Base-by-base conservation (phyloP, 345 rosid genomes). In the Salix purpurea region DNA sequence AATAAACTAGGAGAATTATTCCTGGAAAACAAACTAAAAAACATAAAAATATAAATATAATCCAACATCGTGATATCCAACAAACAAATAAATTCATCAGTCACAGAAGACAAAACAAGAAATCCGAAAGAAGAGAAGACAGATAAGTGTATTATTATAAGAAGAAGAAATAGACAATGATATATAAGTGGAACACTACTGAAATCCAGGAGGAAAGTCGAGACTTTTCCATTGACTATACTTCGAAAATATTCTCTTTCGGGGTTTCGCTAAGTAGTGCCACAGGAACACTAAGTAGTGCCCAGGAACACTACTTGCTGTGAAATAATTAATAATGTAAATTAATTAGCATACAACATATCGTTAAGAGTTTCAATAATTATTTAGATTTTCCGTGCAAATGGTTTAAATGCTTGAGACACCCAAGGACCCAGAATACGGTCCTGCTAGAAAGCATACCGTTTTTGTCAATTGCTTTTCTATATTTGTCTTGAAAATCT, bases 131-230 rank as follows among this genome's bases (percentile, higher is more conserved):
- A 46, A 74, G 65, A 23, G 36, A 44, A 73, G n/a, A 2, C 14
- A 61, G 12, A 76, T 42, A 46, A 58, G 34, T 2, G 23, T 72
- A 46, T 75, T 72, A 46, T 75, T 71, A 68, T 34, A 74, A 46
- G 67, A 70, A 8, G 34, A 23, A n/a, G 11, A n/a, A 23, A n/a
- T 2, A 58, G 21, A 52, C 23, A 19, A 48, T 1, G 3, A 56
- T 19, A n/a, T 56, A 1, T 23, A n/a, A 58, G 28, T n/a, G 62
- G 14, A 56, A 56, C 62, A n/a, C 62, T 56, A 9, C 62, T 56
- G 62, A 56, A 56, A 56, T 56, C 62, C 62, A 56, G 28, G 62
- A 56, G 36, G 36, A 34, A n/a, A 56, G 62, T 56, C 28, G 62
- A 56, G 23, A n/a, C 14, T 56, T n/a, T 56, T n/a, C 62, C 26